phyloP scores from a whole-genome alignment of 257 asterid species.

The Rhazya stricta region DNA sequence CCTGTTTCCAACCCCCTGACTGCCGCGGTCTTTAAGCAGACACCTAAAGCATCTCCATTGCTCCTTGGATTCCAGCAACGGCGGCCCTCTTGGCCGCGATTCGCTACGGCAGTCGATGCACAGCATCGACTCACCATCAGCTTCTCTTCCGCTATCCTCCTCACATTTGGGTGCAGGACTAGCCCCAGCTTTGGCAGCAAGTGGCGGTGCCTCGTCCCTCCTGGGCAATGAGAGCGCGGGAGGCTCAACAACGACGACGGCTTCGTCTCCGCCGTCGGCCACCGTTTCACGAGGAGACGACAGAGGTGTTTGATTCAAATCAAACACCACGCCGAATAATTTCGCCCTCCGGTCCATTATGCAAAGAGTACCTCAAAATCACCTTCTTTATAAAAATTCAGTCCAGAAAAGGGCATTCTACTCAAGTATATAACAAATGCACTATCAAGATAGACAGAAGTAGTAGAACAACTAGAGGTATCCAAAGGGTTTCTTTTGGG shows the following conservation, averaged over 20 bases:
- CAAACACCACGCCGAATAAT: constrained; percentile 50
- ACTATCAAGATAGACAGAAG: not conserved
- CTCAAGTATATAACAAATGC: not conserved
- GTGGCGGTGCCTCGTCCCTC: not conserved
- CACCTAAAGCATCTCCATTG: constrained; percentile 67
- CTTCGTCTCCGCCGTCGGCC: constrained; percentile 20
- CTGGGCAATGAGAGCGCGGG: not conserved
- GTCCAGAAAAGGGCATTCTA: constrained; percentile 9
- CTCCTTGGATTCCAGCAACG: constrained; percentile 32
- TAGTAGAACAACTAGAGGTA: not conserved
- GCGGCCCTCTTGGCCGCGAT: constrained; percentile 33
- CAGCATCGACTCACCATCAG: constrained; percentile 20
- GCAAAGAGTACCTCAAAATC: not conserved
- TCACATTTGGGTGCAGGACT: not conserved
- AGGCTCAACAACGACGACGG: constrained; percentile 26
- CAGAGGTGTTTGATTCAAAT: constrained; percentile 66
- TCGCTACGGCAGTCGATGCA: constrained; percentile 48
- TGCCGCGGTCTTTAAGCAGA: constrained; percentile 30
- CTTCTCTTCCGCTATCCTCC: not conserved
- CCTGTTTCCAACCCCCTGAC: constrained; percentile 8
- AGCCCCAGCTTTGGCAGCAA: not conserved
- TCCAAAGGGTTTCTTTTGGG: not conserved
- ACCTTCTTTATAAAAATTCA: not conserved
- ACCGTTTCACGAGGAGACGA: constrained; percentile 58
- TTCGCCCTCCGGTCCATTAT: constrained; percentile 21